Conservation (phyloP, 441 rosid species). For the Pelargonium myrrhifolium region DNA sequence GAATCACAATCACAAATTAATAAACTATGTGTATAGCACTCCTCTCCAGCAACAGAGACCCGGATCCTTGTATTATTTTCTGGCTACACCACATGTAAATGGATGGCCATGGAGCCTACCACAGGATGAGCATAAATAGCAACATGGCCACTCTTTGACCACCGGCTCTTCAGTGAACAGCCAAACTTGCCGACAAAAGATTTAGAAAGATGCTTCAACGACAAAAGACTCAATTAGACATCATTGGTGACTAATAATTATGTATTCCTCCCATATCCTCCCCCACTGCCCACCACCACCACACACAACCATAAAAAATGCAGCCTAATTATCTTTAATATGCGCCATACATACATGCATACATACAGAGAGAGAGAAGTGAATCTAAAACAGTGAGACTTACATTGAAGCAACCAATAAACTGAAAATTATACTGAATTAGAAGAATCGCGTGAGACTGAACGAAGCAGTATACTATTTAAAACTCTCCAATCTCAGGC, state of each 20-base stretch:
- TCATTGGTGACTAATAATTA: not conserved
- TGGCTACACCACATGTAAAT: not conserved
- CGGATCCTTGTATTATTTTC: not conserved
- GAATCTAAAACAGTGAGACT: no score
- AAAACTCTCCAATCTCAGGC: no score
- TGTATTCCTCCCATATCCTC: not conserved
- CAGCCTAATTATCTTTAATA: not conserved
- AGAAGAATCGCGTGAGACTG: no score
- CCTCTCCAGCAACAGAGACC: not conserved
- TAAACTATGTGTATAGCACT: not conserved
- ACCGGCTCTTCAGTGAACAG: not conserved
- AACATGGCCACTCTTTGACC: constrained; percentile 1
- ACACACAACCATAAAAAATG: not conserved
- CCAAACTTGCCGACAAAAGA: not conserved
- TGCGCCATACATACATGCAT: not conserved
- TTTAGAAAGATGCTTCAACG: not conserved
- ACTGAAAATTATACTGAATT: no score
- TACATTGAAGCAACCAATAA: no score
- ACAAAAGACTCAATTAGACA: not conserved
- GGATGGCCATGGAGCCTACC: not conserved
- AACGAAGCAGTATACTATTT: no score
- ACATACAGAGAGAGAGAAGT: not conserved
- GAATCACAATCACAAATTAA: constrained; percentile 1
- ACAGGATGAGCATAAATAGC: not conserved
- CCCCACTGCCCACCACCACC: not conserved